phyloP scores from a whole-genome alignment of 352 stramenopile genomes.

The Pythium guiyangense region DNA sequence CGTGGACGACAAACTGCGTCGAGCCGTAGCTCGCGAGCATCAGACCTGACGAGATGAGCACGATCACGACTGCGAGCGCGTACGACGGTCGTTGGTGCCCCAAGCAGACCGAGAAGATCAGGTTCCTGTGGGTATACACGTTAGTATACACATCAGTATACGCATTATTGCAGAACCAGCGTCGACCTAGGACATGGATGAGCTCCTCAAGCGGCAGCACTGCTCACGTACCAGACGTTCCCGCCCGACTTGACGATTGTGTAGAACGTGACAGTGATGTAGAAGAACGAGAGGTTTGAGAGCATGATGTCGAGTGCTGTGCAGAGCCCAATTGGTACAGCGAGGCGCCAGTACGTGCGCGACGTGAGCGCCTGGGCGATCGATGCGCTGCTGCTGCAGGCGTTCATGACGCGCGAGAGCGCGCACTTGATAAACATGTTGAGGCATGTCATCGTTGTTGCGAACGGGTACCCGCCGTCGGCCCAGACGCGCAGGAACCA shows the following conservation, averaged over 20 bases:
- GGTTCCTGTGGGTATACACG: conserved; percentile 22
- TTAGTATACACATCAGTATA: too few relatives aligned
- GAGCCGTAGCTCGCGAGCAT: conserved; percentile 69
- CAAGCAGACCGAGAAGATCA: conserved; percentile 78
- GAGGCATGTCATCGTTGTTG: conserved; percentile 73
- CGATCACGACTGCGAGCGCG: conserved; percentile 44
- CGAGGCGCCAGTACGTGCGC: conserved; percentile 55
- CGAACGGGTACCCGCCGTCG: conserved; percentile 63
- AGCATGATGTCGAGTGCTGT: conserved; percentile 81
- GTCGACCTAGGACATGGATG: too few relatives aligned
- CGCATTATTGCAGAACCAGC: too few relatives aligned
- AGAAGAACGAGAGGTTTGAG: conserved; percentile 81
- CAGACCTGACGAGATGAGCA: conserved; percentile 70
- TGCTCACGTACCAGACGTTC: conserved; percentile 52
- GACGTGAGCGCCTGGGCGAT: conserved; percentile 24
- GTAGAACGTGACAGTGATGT: conserved; percentile 86
- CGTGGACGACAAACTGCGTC: conserved; percentile 65
- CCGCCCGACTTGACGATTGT: conserved; percentile 77
- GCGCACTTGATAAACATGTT: conserved; percentile 81
- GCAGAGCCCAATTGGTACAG: conserved; percentile 72
- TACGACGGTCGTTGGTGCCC: conserved; percentile 63
- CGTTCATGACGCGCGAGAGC: conserved; percentile 49
- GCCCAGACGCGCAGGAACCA: conserved; percentile 77
- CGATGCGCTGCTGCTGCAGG: conserved; percentile 26
- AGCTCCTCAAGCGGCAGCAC: too few relatives aligned